Conservation (phyloP, 108 stramenopile genomes). For the Nitzschia palea region DNA sequence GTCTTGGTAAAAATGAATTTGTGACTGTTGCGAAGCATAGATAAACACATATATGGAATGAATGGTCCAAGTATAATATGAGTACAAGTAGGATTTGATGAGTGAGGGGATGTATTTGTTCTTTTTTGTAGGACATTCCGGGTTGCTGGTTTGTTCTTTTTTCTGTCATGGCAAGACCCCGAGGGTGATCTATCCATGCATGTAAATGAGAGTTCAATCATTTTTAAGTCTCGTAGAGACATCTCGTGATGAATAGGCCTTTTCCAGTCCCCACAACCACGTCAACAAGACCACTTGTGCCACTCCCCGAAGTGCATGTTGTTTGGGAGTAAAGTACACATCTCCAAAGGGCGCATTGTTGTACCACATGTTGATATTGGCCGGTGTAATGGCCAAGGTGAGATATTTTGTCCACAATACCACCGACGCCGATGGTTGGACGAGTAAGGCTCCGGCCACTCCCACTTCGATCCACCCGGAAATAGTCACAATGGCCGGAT, state of each 20-base stretch:
- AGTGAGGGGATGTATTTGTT: too few species aligned
- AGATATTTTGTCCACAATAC: not conserved
- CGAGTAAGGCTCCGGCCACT: not conserved
- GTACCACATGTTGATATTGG: slow-evolving; percentile 16
- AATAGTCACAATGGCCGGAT: slow-evolving; percentile 4
- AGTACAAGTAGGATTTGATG: too few species aligned
- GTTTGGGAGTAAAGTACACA: slow-evolving; percentile 1
- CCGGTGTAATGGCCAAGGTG: slow-evolving; percentile 8
- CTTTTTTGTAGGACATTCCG: too few species aligned
- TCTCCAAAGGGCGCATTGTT: slow-evolving; percentile 10
- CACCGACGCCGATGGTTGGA: not conserved
- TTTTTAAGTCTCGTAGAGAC: not conserved
- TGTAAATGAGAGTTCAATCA: too few species aligned
- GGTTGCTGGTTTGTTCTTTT: too few species aligned
- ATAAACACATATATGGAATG: too few species aligned
- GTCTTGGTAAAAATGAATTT: too few species aligned
- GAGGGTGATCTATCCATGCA: too few species aligned
- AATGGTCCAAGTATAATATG: too few species aligned
- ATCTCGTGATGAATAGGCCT: not conserved
- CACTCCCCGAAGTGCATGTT: slow-evolving; percentile 1
- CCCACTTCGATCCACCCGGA: slow-evolving; percentile 7
- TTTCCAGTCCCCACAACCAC: slow-evolving; percentile 6
- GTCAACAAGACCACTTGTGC: not conserved
- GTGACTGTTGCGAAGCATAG: too few species aligned
- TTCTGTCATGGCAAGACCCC: too few species aligned